Base-by-base conservation (phyloP, 495 filamentous ascomycete genomes). In the Tuber indicum region DNA sequence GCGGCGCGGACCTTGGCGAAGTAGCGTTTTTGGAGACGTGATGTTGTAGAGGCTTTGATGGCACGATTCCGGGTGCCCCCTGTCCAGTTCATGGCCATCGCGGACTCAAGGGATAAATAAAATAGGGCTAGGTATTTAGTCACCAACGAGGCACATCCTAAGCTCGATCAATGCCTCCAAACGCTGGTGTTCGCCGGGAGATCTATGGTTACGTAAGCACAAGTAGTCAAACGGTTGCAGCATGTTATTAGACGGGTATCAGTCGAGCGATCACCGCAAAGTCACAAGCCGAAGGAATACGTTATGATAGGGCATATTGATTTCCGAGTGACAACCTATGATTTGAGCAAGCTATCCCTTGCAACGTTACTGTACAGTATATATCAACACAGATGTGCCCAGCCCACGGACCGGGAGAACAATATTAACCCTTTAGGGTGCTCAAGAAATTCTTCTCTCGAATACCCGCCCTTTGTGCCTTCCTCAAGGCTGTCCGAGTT, bases 381-480 rank as follows among this genome's bases (percentile, higher is more conserved):
- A 17, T 66, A 36, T 36, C 26, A 66, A 52, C 47, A n/a, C 6
- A n/a, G 16, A 6, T 14, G 14, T 12, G 16, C 58, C 58, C 58
- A 66, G 6, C 5, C 12, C 4, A 66, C 32, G 36, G 14, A 32
- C 14, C 14, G 12, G 26, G 7, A 36, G 58, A 66, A 2, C 4
- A 1, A 66, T 17, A 17, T 66, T 75, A 81, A 52, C 77, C 78
- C 49, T 78, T 78, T 0, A 81, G 14, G 14, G 78, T 80, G 32
- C 78, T 80, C 86, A 99, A 88, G 89, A 96, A 99, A 86, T 99
- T 99, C 75, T 82, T 87, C 86, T 98, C 96, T 87, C 95, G 96
- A 81, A 99, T 98, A 80, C 86, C 88, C 78, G 88, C 90, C 82
- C 92, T 89, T 82, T 93, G 88, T 79, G 93, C 91, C 78, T 87